Evolutionary conservation across 108 stramenopile species (phyloP), one percentile per base, ranked within the genome.

Genomic region (Skeletonema marinoi): DNA sequence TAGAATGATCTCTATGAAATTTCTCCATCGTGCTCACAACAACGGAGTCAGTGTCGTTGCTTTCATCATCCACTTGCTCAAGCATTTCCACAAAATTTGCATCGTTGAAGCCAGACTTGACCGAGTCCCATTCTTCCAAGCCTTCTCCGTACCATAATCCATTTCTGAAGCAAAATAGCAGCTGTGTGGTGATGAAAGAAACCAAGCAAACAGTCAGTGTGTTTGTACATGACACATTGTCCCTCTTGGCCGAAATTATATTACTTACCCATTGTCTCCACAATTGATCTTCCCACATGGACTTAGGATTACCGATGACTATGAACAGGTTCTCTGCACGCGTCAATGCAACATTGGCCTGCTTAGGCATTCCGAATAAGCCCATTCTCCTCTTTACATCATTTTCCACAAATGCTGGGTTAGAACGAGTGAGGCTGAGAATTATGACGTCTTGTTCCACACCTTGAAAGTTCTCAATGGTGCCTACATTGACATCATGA

Each of bases 311-410:
- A n/a, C 92, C 92, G 32, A 92, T 79, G 16, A 92, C 88, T 58
- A 92, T 71, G 70, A 89, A 85, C 21, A 89, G 44, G 41, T 88
- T 78, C 42, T 90, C 81, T 7, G 92, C 85, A 65, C 92, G 67
- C 30, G 92, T 93, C 70, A 93, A 62, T 5, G 92, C 92, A 0
- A 93, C 92, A 75, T 93, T 93, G 33, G 84, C 80, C 51, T 88
- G 85, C 69, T 93, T 93, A 29, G 85, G 71, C 59, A 90, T 88
- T 29, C 81, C 82, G 58, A 93, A 87, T 19, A 93, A 68, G 25
- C 92, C 92, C 73, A 72, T 73, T 50, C 88, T 70, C 19, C 71
- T 56, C 42, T 80, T 68, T 2, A 88, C 70, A 54, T 93, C 92
- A 39, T 82, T 36, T 6, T 46, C 13, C 30, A 93, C 78, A 68